Conservation (phyloP, 1,284 basidiomycete genomes). For the Filobasidium uniguttulatum region DNA sequence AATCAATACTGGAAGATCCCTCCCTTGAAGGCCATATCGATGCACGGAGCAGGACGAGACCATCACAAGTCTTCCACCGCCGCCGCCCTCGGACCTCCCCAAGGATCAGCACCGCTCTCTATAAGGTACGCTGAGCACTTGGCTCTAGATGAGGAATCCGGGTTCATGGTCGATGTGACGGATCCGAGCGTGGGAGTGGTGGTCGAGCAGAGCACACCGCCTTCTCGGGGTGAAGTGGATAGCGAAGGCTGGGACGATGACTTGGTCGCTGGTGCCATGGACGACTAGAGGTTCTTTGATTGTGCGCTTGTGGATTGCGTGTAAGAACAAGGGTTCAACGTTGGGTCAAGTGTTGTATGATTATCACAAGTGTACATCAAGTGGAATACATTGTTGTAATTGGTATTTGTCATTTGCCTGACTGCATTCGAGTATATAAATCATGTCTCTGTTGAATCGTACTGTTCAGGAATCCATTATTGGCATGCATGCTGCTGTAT, state of each 20-base stretch:
- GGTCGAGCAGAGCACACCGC: conserved; percentile 2
- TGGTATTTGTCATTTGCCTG: no score
- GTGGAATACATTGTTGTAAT: no score
- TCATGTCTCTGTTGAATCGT: no score
- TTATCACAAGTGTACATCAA: no score
- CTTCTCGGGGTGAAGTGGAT: not conserved
- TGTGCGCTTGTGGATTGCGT: no score
- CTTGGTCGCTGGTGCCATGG: conserved; percentile 11
- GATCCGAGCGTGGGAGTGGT: not conserved
- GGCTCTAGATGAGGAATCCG: not conserved
- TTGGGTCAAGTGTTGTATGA: no score
- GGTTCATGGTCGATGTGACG: conserved; percentile 1
- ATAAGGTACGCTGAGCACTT: not conserved
- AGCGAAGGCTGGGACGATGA: conserved; percentile 12
- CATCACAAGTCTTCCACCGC: not conserved
- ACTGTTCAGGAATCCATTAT: no score
- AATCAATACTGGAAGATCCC: not conserved
- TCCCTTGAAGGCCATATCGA: not conserved
- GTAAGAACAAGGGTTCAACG: no score
- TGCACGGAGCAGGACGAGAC: conserved; percentile 3
- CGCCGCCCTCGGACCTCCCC: not conserved
- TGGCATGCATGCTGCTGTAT: no score
- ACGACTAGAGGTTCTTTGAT: no score
- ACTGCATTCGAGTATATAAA: no score
- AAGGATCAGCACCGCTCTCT: no score